Evolutionary conservation across 148 eudicot genomes (phyloP), one percentile per base, ranked within the genome.

Genomic region (Linanthus parryae): DNA sequence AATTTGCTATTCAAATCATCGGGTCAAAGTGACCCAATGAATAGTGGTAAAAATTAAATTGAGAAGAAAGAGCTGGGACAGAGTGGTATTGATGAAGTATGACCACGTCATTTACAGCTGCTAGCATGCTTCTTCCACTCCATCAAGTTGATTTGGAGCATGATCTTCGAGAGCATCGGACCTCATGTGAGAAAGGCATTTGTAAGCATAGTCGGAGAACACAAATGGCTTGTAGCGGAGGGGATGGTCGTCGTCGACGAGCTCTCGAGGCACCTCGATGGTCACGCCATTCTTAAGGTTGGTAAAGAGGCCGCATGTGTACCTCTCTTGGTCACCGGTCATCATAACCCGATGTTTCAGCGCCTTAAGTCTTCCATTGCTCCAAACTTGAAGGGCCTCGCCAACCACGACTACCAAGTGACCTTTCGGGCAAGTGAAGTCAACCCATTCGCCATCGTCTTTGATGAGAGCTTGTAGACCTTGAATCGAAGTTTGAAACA

Each of bases 321-420:
- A 46, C 27, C 51, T 24, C 31, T 8, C 51, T 24, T 24, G 24
- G 17, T 46, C 51, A 16, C 15, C 31, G 24, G 31, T 46, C 51
- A 24, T 46, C 51, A 24, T 46, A 16, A 46, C 51, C 27, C 27
- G 21, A 29, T 44, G 48, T 29, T 44, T 44, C n/a, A 19, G 31
- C 1, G 51, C 30, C 24, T 46, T 17, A 46, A 24, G 51, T 25
- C 15, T 25, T 14, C 51, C 51, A 46, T 46, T 46, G 27, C 51
- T 46, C 51, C 51, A 46, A 46, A 33, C 31, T 33, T 46, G 13
- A 38, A 42, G 51, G 27, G 51, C 24, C 31, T 46, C 51, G 2
- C 51, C 51, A 46, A 46, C 51, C 14, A 46, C n/a, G 51, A 25
- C 51, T 18, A 46, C n/a, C 31, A 46, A 46, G 16, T 25, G 27